Base-by-base conservation (phyloP, 2,329 filamentous ascomycete species). In the Trichoderma cornu-damae region DNA sequence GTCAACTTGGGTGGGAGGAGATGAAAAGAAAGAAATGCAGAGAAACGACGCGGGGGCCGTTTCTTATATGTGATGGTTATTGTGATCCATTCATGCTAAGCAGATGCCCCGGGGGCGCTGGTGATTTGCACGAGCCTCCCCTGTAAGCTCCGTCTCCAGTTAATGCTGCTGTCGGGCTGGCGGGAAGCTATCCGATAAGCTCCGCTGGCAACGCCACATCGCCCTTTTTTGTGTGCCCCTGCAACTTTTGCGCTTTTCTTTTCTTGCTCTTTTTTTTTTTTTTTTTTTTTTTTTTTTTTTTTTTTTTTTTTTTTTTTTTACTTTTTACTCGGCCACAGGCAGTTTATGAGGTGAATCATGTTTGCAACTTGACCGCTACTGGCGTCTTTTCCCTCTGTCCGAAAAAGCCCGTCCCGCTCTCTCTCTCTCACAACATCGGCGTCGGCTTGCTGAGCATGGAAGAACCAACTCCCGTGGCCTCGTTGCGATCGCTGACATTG, bases 401-500 rank as follows among this genome's bases (percentile, higher is more conserved):
- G 9, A 1, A 1, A 46, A 20, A 12, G 18, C 43, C 16, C 6
- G 11, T 6, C 16, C 5, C 16, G 14, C 11, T 34, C 5, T 14
- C 22, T 3, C 4, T 34, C 9, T 37, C 16, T 30, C 11, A 6
- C 3, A 46, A 2, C 6, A 37, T 11, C 12, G 6, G 5, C 9
- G 11, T 3, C 9, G 3, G n/a, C 9, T 11, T 8, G 24, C 22
- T 24, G 5, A 38, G 11, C 28, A 70, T 71, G 69, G 60, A 61
- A 18, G 24, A 57, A 6, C 11, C 61, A 24, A 58, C 59, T 14
- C 24, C 65, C 6, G 67, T 79, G 28, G 61, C 65, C 7, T 80
- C 81, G 6, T 68, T 78, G 30, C 69, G 72, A 49, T 81, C 81
- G 3, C 66, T 81, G 28, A 76, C 70, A 4, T 73, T 90, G 18